Conservation (phyloP, 768 basidiomycete species). For the Cyclocybe cylindracea region DNA sequence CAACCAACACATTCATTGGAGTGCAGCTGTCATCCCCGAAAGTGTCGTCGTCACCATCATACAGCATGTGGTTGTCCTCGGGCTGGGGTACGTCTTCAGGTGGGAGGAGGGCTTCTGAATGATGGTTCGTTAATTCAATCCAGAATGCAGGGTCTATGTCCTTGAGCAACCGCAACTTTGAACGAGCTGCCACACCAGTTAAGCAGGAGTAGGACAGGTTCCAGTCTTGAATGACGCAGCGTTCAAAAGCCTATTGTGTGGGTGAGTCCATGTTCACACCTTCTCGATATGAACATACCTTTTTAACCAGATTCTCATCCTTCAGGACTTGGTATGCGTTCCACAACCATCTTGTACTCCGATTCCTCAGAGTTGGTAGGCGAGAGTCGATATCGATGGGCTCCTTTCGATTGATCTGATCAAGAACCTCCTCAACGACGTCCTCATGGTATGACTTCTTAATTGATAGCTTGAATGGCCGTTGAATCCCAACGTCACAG, state of each 20-base stretch:
- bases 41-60: no score
- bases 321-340: slow-evolving; percentile 29
- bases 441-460: slow-evolving; percentile 31
- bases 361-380: slow-evolving; percentile 25
- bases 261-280: background rate
- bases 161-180: slow-evolving; percentile 12
- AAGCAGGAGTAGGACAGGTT: slow-evolving; percentile 27
- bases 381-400: slow-evolving; percentile 20
- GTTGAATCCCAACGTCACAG: slow-evolving; percentile 37
- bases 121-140: slow-evolving; percentile 10
- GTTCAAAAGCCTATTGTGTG: slow-evolving; percentile 23
- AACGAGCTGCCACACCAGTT: slow-evolving; percentile 15
- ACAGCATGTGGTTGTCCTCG: no score
- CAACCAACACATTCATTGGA: no score
- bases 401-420: slow-evolving; percentile 18
- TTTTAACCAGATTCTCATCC: slow-evolving; percentile 25
- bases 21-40: no score
- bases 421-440: slow-evolving; percentile 27
- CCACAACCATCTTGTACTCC: slow-evolving; percentile 31
- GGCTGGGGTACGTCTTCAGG: no score
- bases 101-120: no score
- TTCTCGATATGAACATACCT: slow-evolving; percentile 17
- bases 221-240: slow-evolving; percentile 21
- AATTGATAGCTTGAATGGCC: slow-evolving; percentile 33
- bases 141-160: slow-evolving; percentile 15